A percentile compares a stretch with the other conserved stretches of the same genome.
Conservation (phyloP, 2,329 filamentous ascomycete genomes). For the Scopulariopsis brevicaulis region DNA sequence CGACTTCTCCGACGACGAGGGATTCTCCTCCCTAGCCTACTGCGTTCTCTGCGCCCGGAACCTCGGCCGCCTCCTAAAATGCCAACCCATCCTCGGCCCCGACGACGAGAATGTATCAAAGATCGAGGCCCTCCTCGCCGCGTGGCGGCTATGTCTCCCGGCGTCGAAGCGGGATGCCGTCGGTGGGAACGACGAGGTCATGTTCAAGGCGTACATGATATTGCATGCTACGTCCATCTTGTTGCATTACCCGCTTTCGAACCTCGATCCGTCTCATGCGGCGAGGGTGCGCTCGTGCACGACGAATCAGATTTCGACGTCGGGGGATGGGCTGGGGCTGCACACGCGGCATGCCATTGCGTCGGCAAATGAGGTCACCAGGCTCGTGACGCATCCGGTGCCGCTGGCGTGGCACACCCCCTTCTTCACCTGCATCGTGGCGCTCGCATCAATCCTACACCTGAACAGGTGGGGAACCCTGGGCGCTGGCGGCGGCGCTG, state of each 20-base stretch:
- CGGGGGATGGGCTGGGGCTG: background rate
- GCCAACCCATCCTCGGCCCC: conserved; percentile 36
- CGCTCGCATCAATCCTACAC: conserved; percentile 70
- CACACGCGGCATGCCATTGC: conserved; percentile 75
- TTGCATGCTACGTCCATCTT: conserved; percentile 51
- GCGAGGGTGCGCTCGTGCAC: conserved; percentile 55
- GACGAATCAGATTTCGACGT: conserved; percentile 38
- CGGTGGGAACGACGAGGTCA: conserved; percentile 71
- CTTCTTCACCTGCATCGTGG: conserved; percentile 74
- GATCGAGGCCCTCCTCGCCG: conserved; percentile 45
- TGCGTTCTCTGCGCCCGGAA: conserved; percentile 73
- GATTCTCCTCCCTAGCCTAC: conserved; percentile 78
- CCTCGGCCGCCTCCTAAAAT: conserved; percentile 61
- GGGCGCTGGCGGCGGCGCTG: conserved; percentile 49
- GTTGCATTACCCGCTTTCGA: conserved; percentile 69
- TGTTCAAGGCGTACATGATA: conserved; percentile 87
- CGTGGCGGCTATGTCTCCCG: conserved; percentile 74
- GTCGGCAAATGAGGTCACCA: conserved; percentile 67
- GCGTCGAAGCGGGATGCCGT: conserved; percentile 59
- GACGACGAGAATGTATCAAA: conserved; percentile 39
- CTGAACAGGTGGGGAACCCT: conserved; percentile 66
- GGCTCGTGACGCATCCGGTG: conserved; percentile 62
- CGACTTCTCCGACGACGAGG: conserved; percentile 58
- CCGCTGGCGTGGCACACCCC: conserved; percentile 65
- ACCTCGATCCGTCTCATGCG: conserved; percentile 53